Base-by-base conservation (phyloP, 257 asterid genomes). In the Solanum pimpinellifolium region DNA sequence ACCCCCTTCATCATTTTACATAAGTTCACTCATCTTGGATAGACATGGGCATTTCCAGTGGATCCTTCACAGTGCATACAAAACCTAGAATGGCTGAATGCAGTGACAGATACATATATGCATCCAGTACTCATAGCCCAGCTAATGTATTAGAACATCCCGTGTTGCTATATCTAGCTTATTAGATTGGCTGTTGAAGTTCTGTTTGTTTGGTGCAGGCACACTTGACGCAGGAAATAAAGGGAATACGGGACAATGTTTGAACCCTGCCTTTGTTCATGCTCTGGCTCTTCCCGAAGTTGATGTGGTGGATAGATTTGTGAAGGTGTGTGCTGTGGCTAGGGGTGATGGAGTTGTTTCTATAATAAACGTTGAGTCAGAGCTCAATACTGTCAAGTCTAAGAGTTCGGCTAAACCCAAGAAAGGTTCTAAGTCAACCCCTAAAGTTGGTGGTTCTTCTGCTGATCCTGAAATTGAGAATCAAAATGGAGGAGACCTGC, bases 251-350 rank as follows among this genome's bases (percentile, higher is more conserved):
- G 98, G 93, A 83, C 98, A 97, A 92, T 92, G 92, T 88, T 91
- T 91, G 89, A 97, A 94, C 91, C 98, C 99, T 72, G 97, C 99
- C 42, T 96, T 95, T 82, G 92, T 96, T 89, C 99, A 97, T 86
- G 94, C 94, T 56, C 80, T 97, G 62, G 94, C 90, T 70, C 95
- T 97, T 85, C 98, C 99, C 35, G 98, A 96, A 83, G 91, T 89
- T 86, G 97, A 95, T 84, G 90, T 91, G 91, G 94, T 93, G 73
- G 98, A 96, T 86, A 92, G 88, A 60, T 86, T 94, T 42, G 99
- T 94, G 86, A 97, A 95, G 96, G 89, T 93, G 39, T 96, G 99
- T 91, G 95, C 87, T 11, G 96, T 92, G 91, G 99, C 99, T 46
- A 91, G 94, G 90, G 99, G 99, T 15, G 99, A 97, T 89, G 98